Evolutionary conservation across 176 grass and related monocot genomes (phyloP), one percentile per base, ranked within the genome.

Genomic region (Bromus sterilis): DNA sequence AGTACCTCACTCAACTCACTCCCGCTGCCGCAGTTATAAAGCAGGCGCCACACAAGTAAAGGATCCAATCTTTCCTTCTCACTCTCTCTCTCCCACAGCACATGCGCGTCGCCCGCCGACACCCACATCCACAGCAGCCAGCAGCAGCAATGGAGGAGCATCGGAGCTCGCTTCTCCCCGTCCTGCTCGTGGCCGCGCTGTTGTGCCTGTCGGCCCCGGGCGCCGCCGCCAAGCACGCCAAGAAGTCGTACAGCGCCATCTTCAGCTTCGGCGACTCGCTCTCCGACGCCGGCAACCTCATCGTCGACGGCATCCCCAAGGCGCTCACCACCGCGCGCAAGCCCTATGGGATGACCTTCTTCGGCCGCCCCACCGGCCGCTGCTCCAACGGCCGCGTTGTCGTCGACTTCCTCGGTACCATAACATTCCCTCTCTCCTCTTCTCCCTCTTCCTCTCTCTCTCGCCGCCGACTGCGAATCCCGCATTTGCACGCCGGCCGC

Each of bases 191-290:
- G 69, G 43, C 67, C 21, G 69, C 55, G 46, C 24, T 78, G 2
- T 48, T 78, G 2, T 48, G 56, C 53, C 18, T 72, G 26, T 9
- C 35, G 21, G 9, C 10, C 66, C 15, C 58, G 11, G 66, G 25
- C 68, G 43, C 11, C 58, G 34, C 41, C 24, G 82, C 87, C 6
- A 29, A 16, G 30, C 60, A 18, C 66, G 11, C 49, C 49, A 83
- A 75, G 79, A 90, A 86, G 75, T 83, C 88, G 58, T 93, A 90
- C 86, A 5, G 9, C 5, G 87, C 91, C 80, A 80, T 94, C 64
- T 90, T 93, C 83, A 93, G 91, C 88, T 93, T 93, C 82, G 88
- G 91, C 2, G 88, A 93, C 70, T 93, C 91, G 75, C 88, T 93
- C 46, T 90, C 88, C 63, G 88, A 93, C 85, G 88, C 91, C 37